Conservation (phyloP, 2,329 filamentous ascomycete species). For the Fusarium vanettenii region DNA sequence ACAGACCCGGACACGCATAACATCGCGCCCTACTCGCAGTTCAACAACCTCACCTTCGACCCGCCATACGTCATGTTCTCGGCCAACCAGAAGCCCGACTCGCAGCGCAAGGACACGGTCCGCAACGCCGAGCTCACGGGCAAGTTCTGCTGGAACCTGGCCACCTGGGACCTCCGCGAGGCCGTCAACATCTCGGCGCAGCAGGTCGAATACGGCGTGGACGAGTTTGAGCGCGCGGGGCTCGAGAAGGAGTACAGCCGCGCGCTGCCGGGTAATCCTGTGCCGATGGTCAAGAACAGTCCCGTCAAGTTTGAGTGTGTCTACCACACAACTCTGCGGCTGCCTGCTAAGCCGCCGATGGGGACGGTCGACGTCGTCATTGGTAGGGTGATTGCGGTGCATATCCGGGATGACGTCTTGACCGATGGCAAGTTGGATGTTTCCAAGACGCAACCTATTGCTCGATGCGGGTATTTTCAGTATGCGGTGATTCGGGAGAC, state of each 20-base stretch:
- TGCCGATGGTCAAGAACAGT: slow-evolving; percentile 20
- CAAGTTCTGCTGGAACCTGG: slow-evolving; percentile 23
- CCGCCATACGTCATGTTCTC: slow-evolving; percentile 24
- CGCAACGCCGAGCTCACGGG: slow-evolving; percentile 10
- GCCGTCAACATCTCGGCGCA: slow-evolving; percentile 20
- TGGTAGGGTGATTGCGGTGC: slow-evolving; percentile 14
- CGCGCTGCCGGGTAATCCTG: not conserved
- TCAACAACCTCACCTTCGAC: slow-evolving; percentile 24
- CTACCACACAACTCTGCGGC: slow-evolving; percentile 12
- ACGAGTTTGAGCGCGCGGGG: slow-evolving; percentile 17
- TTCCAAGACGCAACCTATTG: slow-evolving; percentile 16
- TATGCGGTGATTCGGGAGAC: slow-evolving; percentile 16
- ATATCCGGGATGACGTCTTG: slow-evolving; percentile 14
- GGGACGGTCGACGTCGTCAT: slow-evolving; percentile 21
- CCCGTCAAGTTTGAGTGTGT: slow-evolving; percentile 22
- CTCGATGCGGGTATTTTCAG: slow-evolving; percentile 18
- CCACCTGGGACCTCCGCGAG: slow-evolving; percentile 17
- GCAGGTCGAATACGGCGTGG: slow-evolving; percentile 13
- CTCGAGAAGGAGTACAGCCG: slow-evolving; percentile 3
- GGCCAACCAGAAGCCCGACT: slow-evolving; percentile 12
- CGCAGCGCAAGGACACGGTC: slow-evolving; percentile 13
- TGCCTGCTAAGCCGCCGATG: slow-evolving; percentile 19
- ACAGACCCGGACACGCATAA: slow-evolving; percentile 6
- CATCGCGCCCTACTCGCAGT: slow-evolving; percentile 18
- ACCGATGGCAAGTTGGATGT: slow-evolving; percentile 13